Conservation (phyloP, 164 flowering plant species). For the Stephania japonica region DNA sequence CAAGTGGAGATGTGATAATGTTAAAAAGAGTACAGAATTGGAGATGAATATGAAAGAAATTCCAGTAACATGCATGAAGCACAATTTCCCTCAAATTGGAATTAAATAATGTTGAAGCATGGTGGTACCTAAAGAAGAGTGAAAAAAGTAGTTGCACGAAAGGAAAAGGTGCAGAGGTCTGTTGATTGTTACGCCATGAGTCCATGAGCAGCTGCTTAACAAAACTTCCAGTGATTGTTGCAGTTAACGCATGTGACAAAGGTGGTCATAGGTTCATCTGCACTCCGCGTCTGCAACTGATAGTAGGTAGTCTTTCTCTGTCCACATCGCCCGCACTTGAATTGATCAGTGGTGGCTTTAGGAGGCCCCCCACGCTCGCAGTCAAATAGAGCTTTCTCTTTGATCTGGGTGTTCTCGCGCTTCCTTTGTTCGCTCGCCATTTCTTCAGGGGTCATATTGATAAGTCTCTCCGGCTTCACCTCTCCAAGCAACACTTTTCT, state of each 20-base stretch:
- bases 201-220: slow-evolving; percentile 22
- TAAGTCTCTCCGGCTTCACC: slow-evolving; percentile 54
- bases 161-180: too few relatives aligned
- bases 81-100: background rate
- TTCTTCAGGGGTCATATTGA: slow-evolving; percentile 57
- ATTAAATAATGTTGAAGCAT: background rate
- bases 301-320: slow-evolving; percentile 77
- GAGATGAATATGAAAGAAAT: background rate
- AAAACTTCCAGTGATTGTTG: slow-evolving; percentile 93
- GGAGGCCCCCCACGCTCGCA: slow-evolving; percentile 60
- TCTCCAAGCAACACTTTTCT: slow-evolving; percentile 78
- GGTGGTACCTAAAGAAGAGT: slow-evolving; percentile 1
- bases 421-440: slow-evolving; percentile 84
- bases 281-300: slow-evolving; percentile 94
- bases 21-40: background rate
- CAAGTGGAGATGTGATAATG: too few relatives aligned
- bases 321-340: slow-evolving; percentile 82
- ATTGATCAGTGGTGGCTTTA: slow-evolving; percentile 76
- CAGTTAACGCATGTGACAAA: slow-evolving; percentile 83
- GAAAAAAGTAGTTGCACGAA: slow-evolving; percentile 1
- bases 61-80: background rate
- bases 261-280: slow-evolving; percentile 99
- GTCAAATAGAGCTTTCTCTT: slow-evolving; percentile 68
- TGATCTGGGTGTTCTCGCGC: slow-evolving; percentile 49
- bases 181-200: too few relatives aligned